Base-by-base conservation (phyloP, 441 rosid species). In the Brassica hybrid region DNA sequence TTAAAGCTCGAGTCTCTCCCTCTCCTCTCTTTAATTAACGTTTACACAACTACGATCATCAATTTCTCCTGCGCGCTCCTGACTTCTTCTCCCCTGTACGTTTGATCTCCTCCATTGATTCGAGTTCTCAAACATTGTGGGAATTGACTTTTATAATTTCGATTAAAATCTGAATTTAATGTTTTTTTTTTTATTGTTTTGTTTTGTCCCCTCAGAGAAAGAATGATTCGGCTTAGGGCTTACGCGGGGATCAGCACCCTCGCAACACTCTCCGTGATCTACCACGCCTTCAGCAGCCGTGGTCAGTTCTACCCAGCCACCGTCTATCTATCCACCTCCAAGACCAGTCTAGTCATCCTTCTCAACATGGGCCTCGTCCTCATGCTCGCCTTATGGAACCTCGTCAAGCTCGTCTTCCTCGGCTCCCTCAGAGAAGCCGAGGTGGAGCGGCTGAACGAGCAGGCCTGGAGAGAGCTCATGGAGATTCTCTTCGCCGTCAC, bases 341-440 rank as follows among this genome's bases (percentile, higher is more conserved):
- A 94, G 84, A 87, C 89, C 82, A 89, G 90, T 75, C 73, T 87
- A 79, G 92, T 88, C 74, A 83, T 94, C 27, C 92, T 94, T 67
- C 88, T 94, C 72, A 94, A 94, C 81, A 94, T 91, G 98, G 97
- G 92, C 41, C 82, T 94, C 19, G 96, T 90, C 13, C 6, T 86
- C 3, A 90, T 91, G 97, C 88, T 89, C 75, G 76, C 79, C 68
- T 69, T 94, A 30, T 94, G 98, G 98, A 92, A 90, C 63, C 78
- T 93, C 21, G 86, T 83, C 62, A 93, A 93, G 68, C 65, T 85
- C 19, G 54, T 93, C 7, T 90, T 88, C 86, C 96, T 93, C 7
- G 98, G 98, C 62, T 80, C 94, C 14, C 98, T 93, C 8, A 88
- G 98, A 3, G 98, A 94, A 82, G 97, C 97, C 9, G 98, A 94